phyloP scores from a whole-genome alignment of 352 stramenopile genomes.

The Phytophthora sojae region DNA sequence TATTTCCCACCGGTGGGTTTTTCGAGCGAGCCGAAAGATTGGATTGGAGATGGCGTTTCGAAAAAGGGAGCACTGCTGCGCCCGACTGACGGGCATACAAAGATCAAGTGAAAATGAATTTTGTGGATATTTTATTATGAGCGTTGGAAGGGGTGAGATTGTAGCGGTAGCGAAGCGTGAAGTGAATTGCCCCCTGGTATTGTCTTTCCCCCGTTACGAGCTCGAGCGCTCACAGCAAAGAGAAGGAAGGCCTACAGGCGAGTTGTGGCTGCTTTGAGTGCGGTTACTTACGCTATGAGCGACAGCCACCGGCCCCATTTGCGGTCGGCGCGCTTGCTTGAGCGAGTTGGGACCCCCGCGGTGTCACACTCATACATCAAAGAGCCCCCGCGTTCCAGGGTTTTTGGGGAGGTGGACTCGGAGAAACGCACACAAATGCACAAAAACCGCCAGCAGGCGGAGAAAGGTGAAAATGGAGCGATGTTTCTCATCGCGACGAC shows the following conservation, averaged over 20 bases:
- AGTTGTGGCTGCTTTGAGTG: constrained; percentile 8
- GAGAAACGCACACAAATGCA: constrained; percentile 21
- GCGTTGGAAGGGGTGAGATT: background rate
- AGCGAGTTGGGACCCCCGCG: background rate
- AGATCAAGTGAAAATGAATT: background rate
- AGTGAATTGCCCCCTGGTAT: constrained; percentile 7
- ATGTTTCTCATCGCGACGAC: background rate
- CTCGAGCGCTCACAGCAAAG: background rate
- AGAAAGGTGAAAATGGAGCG: background rate
- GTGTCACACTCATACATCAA: constrained; percentile 6
- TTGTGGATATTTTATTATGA: background rate
- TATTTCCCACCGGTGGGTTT: background rate
- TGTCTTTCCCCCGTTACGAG: constrained; percentile 16
- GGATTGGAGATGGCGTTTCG: constrained; percentile 22
- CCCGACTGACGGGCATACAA: background rate
- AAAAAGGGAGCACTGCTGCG: constrained; percentile 7
- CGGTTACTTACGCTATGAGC: constrained; percentile 23
- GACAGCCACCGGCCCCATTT: constrained; percentile 13
- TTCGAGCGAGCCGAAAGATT: constrained; percentile 25
- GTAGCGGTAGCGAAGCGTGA: constrained; percentile 6
- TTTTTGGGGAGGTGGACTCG: constrained; percentile 2
- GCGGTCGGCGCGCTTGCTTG: background rate
- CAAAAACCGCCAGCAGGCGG: constrained; percentile 6
- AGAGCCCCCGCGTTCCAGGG: constrained; percentile 14
- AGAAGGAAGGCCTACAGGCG: background rate